These are phyloP conservation scores for Colletotrichum tofieldiae DNA, from an alignment of 2,329 filamentous ascomycete species.

Conservation along the genomic window DNA sequence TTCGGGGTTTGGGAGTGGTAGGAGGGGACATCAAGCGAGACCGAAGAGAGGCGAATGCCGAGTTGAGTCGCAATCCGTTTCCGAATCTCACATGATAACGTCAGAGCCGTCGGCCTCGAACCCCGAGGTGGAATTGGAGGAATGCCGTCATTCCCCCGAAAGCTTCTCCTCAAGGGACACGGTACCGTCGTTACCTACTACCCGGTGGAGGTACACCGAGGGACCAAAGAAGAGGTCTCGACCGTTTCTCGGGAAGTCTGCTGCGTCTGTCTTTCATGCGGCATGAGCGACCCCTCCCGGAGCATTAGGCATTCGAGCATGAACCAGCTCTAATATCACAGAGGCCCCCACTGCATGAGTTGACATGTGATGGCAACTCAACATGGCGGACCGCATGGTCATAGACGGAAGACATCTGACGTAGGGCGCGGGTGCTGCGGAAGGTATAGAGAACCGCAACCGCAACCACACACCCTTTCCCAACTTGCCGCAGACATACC, in stretches of 20 bases:
- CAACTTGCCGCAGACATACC: constrained; percentile 33
- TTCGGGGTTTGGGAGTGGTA: neutral
- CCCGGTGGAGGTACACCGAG: neutral
- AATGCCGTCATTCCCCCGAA: neutral
- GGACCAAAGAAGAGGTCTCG: neutral
- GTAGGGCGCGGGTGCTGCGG: constrained; percentile 4
- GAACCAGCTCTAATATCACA: constrained; percentile 22
- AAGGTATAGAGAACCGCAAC: constrained; percentile 22
- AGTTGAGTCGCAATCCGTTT: too few species aligned
- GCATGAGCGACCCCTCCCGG: constrained; percentile 7
- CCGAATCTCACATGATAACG: constrained; percentile 8
- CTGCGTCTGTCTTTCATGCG: constrained; percentile 17
- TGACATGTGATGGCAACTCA: constrained; percentile 33
- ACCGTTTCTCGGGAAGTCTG: constrained; percentile 8
- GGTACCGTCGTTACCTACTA: neutral
- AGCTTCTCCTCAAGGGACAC: neutral
- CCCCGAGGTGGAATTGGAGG: neutral
- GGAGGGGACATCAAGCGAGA: neutral
- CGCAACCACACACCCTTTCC: constrained; percentile 4
- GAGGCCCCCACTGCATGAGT: neutral
- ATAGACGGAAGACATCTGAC: neutral
- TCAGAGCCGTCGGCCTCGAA: neutral
- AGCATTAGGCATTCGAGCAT: constrained; percentile 8
- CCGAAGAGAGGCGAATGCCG: neutral
- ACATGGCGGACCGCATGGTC: neutral